phyloP scores from a whole-genome alignment of 345 rosid species.

The Tarenaya hassleriana region DNA sequence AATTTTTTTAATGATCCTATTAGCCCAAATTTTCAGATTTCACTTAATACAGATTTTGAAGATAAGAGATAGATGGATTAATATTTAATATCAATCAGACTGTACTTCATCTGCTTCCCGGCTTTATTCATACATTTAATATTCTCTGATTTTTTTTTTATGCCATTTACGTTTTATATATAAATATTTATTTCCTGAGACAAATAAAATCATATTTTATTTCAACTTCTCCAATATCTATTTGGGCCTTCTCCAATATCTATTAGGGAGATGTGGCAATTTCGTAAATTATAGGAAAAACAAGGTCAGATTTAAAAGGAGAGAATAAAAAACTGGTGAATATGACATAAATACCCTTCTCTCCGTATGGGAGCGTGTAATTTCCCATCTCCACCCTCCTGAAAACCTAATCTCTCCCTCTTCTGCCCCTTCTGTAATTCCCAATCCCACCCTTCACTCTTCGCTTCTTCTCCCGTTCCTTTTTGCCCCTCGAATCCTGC shows the following conservation, averaged over 20 bases:
- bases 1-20: too few relatives aligned
- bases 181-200: too few relatives aligned
- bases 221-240: not conserved
- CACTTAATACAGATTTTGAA: too few relatives aligned
- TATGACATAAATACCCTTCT: conserved; percentile 47
- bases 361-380: conserved; percentile 19
- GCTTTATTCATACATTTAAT: too few relatives aligned
- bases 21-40: too few relatives aligned
- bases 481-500: conserved; percentile 27
- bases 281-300: not conserved
- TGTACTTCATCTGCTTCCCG: too few relatives aligned
- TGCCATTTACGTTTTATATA: too few relatives aligned
- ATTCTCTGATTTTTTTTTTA: too few relatives aligned
- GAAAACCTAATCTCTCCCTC: conserved; percentile 44
- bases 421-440: conserved; percentile 55
- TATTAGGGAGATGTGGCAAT: conserved; percentile 4
- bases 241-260: conserved; percentile 9
- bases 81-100: too few relatives aligned
- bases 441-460: conserved; percentile 37
- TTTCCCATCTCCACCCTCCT: conserved; percentile 27
- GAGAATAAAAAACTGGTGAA: not conserved
- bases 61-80: too few relatives aligned
- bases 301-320: conserved; percentile 2
- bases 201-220: too few relatives aligned
- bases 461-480: conserved; percentile 26